phyloP scores from a whole-genome alignment of 2,329 filamentous ascomycete species.

The Fusarium metavorans region DNA sequence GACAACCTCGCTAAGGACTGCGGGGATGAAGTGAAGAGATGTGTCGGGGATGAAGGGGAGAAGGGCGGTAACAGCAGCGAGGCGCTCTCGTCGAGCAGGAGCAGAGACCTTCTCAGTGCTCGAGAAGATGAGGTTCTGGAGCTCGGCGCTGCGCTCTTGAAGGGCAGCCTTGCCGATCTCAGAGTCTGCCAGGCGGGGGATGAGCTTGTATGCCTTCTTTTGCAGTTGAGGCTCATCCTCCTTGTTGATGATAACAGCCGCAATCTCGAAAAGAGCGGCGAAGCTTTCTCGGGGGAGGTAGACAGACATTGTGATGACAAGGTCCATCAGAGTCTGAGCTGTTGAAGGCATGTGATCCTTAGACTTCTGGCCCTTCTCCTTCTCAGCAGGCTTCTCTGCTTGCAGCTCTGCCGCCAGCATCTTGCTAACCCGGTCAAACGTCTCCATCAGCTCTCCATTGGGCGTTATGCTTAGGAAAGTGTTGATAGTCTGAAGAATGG shows the following conservation, averaged over 20 bases:
- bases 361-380: slow-evolving; percentile 71
- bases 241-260: slow-evolving; percentile 83
- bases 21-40: slow-evolving; percentile 92
- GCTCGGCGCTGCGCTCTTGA: slow-evolving; percentile 77
- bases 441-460: slow-evolving; percentile 81
- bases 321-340: slow-evolving; percentile 94
- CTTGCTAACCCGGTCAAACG: slow-evolving; percentile 86
- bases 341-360: slow-evolving; percentile 87
- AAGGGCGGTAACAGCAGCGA: slow-evolving; percentile 84
- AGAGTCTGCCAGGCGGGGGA: slow-evolving; percentile 88
- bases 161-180: slow-evolving; percentile 82
- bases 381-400: slow-evolving; percentile 66
- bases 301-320: slow-evolving; percentile 94
- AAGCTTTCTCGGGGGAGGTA: slow-evolving; percentile 93
- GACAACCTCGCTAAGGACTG: slow-evolving; percentile 92
- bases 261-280: slow-evolving; percentile 85
- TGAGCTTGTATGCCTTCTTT: slow-evolving; percentile 99
- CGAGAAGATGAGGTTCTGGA: slow-evolving; percentile 83
- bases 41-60: slow-evolving; percentile 81
- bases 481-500: slow-evolving; percentile 94
- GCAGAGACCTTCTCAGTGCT: slow-evolving; percentile 88
- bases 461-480: slow-evolving; percentile 92
- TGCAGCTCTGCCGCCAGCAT: slow-evolving; percentile 82
- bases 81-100: slow-evolving; percentile 86
- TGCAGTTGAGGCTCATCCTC: slow-evolving; percentile 90